Conservation (phyloP, 2,329 filamentous ascomycete species). For the Scopulariopsis brevicaulis region DNA sequence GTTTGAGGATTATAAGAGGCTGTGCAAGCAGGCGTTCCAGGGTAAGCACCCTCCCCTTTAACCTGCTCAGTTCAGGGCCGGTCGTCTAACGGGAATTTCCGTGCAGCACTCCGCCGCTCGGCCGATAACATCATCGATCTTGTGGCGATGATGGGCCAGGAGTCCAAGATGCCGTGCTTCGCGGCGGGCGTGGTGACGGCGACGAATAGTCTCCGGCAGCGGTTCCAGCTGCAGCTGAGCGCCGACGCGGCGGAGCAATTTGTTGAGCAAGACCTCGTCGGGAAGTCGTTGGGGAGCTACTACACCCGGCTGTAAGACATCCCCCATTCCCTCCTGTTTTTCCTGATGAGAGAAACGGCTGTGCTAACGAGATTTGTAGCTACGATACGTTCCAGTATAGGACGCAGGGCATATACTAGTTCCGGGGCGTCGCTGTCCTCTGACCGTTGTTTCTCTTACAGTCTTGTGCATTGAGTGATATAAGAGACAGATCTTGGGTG, state of each 20-base stretch:
- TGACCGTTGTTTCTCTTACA: background rate
- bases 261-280: constrained; percentile 69
- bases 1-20: constrained; percentile 63
- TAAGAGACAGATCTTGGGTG: background rate
- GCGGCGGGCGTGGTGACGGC: constrained; percentile 61
- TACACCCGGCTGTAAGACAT: constrained; percentile 66
- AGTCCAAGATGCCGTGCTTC: constrained; percentile 79
- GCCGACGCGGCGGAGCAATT: constrained; percentile 72
- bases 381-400: constrained; percentile 83
- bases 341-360: constrained; percentile 10
- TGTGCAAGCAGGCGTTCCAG: constrained; percentile 79
- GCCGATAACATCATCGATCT: constrained; percentile 74
- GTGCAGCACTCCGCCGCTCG: constrained; percentile 59
- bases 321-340: background rate
- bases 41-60: constrained; percentile 29
- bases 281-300: constrained; percentile 75
- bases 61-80: background rate
- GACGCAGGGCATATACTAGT: constrained; percentile 74
- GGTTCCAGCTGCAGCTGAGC: constrained; percentile 74
- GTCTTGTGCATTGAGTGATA: background rate
- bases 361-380: constrained; percentile 24
- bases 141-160: constrained; percentile 73
- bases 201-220: constrained; percentile 56
- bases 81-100: background rate
- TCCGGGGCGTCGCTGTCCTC: background rate